phyloP scores from a whole-genome alignment of 257 asterid genomes.

The Gardenia jasminoides region DNA sequence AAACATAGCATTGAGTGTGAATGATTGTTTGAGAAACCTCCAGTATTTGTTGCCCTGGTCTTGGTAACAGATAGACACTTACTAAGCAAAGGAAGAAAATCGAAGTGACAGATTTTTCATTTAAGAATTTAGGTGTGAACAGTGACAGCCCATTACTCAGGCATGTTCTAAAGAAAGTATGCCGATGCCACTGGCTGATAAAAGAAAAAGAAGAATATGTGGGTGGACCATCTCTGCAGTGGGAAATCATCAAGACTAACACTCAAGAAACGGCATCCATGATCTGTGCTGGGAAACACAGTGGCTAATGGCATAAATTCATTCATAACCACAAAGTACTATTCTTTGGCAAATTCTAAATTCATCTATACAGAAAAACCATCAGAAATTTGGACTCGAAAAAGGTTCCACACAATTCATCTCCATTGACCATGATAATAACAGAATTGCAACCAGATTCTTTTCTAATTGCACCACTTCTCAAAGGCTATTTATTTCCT shows the following conservation, averaged over 20 bases:
- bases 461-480: neutral
- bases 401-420: neutral
- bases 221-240: conserved; percentile 11
- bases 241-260: neutral
- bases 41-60: conserved; percentile 1
- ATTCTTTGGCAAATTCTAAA: neutral
- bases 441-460: neutral
- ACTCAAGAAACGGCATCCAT: neutral
- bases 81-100: neutral
- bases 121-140: conserved; percentile 25
- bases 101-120: conserved; percentile 8
- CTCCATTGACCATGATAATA: neutral
- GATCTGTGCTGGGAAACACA: neutral
- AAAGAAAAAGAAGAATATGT: neutral
- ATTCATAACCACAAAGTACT: neutral
- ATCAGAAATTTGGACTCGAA: neutral
- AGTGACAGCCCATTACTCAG: conserved; percentile 20
- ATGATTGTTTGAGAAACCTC: neutral
- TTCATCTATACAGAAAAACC: neutral
- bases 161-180: too few relatives aligned
- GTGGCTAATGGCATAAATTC: neutral
- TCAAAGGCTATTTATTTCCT: neutral
- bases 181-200: conserved; percentile 6
- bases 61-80: conserved; percentile 5
- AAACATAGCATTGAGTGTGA: neutral